Evolutionary conservation across 108 stramenopile genomes (phyloP).

Genomic region (Stephanodiscus minutulus): DNA sequence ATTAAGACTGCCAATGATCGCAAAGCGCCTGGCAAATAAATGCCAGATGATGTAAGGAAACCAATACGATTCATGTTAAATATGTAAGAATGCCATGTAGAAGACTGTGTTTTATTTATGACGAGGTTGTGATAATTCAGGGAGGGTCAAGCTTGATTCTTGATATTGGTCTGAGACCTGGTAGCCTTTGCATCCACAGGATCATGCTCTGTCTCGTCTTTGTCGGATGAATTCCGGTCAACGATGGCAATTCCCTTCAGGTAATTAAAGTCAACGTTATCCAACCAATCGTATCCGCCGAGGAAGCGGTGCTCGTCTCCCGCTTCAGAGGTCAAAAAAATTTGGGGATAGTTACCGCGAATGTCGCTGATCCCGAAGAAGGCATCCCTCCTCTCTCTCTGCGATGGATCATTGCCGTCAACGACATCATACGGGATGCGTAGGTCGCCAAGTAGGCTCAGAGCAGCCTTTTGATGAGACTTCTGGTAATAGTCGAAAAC

Average conservation of each 20-base stretch:
- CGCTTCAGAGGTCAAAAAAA: conserved; percentile 5
- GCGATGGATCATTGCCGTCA: neutral
- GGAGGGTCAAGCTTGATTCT: neutral
- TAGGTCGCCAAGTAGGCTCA: conserved; percentile 6
- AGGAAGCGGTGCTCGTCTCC: neutral
- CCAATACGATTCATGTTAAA: neutral
- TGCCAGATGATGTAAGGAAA: neutral
- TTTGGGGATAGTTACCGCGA: conserved; percentile 14
- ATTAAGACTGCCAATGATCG: conserved; percentile 65
- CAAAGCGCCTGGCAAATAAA: conserved; percentile 55
- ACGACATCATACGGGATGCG: conserved; percentile 27
- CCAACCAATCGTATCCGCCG: neutral
- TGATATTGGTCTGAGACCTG: neutral
- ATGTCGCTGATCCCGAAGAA: conserved; percentile 6
- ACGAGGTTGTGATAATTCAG: too few relatives aligned
- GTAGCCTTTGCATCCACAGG: neutral
- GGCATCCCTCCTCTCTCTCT: neutral
- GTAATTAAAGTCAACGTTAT: neutral
- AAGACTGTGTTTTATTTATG: neutral
- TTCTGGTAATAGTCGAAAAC: conserved; percentile 5
- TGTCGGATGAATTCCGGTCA: neutral
- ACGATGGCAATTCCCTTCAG: neutral
- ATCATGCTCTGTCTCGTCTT: neutral
- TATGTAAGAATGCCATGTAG: neutral
- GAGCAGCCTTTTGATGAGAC: conserved; percentile 2